Evolutionary conservation across 495 filamentous ascomycete species (phyloP).

Genomic region (Stereocaulon alpinum): DNA sequence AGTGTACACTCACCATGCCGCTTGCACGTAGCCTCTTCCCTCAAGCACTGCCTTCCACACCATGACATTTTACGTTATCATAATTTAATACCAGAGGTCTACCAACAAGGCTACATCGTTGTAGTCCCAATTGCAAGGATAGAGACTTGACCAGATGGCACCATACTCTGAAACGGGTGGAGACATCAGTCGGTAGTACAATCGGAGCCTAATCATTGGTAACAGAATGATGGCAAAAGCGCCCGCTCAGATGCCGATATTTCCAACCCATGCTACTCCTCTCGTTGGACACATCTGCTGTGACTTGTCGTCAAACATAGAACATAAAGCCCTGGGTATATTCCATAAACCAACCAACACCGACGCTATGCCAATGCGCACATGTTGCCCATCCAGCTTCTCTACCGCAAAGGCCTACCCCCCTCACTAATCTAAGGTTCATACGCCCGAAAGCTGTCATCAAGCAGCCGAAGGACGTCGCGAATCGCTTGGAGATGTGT

Average conservation of each 20-base stretch:
- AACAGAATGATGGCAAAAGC: not conserved
- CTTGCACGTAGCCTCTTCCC: too few species aligned
- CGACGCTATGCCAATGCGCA: not conserved
- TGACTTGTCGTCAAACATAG: conserved; percentile 2
- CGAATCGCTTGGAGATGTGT: not conserved
- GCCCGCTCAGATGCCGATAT: conserved; percentile 1
- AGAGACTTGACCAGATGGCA: too few species aligned
- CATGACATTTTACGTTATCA: too few species aligned
- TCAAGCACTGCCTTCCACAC: too few species aligned
- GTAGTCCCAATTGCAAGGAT: too few species aligned
- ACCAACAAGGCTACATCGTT: too few species aligned
- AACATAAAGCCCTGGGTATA: conserved; percentile 7
- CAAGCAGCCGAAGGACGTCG: not conserved
- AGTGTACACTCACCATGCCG: too few species aligned
- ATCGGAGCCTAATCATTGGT: too few species aligned
- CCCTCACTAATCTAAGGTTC: too few species aligned
- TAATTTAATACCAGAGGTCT: too few species aligned
- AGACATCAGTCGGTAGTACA: too few species aligned
- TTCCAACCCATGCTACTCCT: not conserved
- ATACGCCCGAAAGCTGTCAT: not conserved
- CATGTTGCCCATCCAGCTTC: not conserved
- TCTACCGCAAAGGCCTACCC: not conserved
- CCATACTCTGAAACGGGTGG: too few species aligned
- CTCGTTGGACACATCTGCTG: not conserved
- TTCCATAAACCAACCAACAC: not conserved